Conservation (phyloP, 2,329 filamentous ascomycete genomes). For the Diaporthe humulicola region DNA sequence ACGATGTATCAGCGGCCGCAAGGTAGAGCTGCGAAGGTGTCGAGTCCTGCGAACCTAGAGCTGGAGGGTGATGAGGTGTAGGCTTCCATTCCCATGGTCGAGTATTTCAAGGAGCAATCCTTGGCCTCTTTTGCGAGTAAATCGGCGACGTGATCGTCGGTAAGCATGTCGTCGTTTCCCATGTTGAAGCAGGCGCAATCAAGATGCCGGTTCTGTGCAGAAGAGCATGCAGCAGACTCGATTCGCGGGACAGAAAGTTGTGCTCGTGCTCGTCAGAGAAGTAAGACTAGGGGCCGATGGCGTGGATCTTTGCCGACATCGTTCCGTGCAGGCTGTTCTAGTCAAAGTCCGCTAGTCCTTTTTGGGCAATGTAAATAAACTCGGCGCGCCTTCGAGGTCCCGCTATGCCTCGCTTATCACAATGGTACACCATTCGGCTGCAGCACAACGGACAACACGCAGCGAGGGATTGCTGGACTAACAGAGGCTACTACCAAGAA, state of each 20-base stretch:
- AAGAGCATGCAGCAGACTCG: not conserved
- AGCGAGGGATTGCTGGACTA: too few relatives aligned
- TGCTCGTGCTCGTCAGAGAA: not conserved
- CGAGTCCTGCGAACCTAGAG: constrained; percentile 35
- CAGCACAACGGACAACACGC: not conserved
- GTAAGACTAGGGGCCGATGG: not conserved
- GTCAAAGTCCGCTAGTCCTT: constrained; percentile 5
- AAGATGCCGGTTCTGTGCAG: not conserved
- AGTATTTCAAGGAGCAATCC: constrained; percentile 80
- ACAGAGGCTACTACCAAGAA: not conserved
- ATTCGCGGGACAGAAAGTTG: not conserved
- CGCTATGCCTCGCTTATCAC: not conserved
- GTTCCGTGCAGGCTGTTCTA: not conserved
- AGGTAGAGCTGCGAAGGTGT: constrained; percentile 39
- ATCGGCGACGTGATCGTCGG: constrained; percentile 84
- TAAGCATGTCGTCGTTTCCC: constrained; percentile 66
- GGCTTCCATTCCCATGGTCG: constrained; percentile 79
- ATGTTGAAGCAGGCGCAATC: constrained; percentile 44
- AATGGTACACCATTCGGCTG: not conserved
- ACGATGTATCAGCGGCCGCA: constrained; percentile 27
- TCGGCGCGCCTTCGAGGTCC: not conserved
- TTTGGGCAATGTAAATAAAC: constrained; percentile 33
- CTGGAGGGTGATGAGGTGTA: constrained; percentile 62
- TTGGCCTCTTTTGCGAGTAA: constrained; percentile 86
- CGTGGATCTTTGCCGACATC: constrained; percentile 12